Conservation (phyloP, 2,329 filamentous ascomycete genomes). For the Rachicladosporium sp. region DNA sequence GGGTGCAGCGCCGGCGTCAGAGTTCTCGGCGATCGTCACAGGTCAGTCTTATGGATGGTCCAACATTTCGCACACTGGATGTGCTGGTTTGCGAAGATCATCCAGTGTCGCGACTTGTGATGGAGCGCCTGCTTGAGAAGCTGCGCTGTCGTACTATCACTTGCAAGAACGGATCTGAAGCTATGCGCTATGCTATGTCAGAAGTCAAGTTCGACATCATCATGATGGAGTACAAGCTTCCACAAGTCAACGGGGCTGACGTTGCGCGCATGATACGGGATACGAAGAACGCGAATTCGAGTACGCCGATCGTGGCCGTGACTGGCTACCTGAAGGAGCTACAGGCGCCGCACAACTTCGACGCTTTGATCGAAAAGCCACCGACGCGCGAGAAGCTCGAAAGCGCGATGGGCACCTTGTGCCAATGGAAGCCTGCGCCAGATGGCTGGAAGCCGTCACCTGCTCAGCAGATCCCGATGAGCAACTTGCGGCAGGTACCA, state of each 20-base stretch:
- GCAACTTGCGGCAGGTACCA: constrained; percentile 51
- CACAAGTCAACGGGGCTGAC: constrained; percentile 88
- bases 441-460: constrained; percentile 40
- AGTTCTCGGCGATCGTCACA: constrained; percentile 90
- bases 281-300: constrained; percentile 85
- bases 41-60: constrained; percentile 72
- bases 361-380: constrained; percentile 90
- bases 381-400: constrained; percentile 84
- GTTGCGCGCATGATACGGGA: constrained; percentile 96
- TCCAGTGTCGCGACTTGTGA: constrained; percentile 92
- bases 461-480: constrained; percentile 40
- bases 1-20: constrained; percentile 87
- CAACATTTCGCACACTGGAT: constrained; percentile 80
- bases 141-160: constrained; percentile 88
- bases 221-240: constrained; percentile 92
- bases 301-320: constrained; percentile 91
- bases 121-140: constrained; percentile 95
- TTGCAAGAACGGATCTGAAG: constrained; percentile 79
- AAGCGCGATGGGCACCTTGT: constrained; percentile 75
- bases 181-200: constrained; percentile 84
- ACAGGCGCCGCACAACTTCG: constrained; percentile 89
- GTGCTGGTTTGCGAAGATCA: constrained; percentile 96
- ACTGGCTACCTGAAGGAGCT: constrained; percentile 97
- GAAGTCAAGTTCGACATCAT: constrained; percentile 99
- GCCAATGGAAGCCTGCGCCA: constrained; percentile 80